Base-by-base conservation (phyloP, 805 yeast species). In the Candida hispaniensis region DNA sequence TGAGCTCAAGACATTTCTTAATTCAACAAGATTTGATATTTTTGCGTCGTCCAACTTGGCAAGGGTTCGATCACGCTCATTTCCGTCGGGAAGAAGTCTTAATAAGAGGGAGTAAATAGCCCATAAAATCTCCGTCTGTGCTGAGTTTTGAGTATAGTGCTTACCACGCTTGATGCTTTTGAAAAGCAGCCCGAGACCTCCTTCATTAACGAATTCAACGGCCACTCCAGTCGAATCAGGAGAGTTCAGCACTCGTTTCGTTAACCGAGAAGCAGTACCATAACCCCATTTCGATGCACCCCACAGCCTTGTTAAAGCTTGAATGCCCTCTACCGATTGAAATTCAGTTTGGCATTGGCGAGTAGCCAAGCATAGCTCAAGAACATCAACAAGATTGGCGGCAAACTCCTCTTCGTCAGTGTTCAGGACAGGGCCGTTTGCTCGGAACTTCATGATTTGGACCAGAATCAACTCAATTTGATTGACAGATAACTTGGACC, bases 241-340 rank as follows among this genome's bases (percentile, higher is more conserved):
- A 2, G 23, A 23, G 12, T 17, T 18, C 4, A 32, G 23, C 7
- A 28, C 36, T 5, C 18, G 13, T 21, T 17, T 22, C 22, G 24
- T 13, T 7, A 23, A 18, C 3, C 22, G 16, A 10, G 9, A 21
- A 10, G 36, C 27, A 13, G 17, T 20, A 12, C 18, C 24, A 12
- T 32, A 23, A 23, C 17, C n/a, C 36, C 36, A 32, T 14, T 24
- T 32, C n/a, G 28, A 21, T 6, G n/a, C 22, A 10, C 36, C 36
- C 5, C 36, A 13, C 15, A 32, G 9, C 9, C 14, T 32, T n/a
- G 24, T 22, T 28, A 32, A 23, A 4, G 36, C 36, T 6, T 32
- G 28, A 21, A 32, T 23, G 2, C 36, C 36, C n/a, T 32, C 36
- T 4, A 32, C 28, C 10, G 16, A 17, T 4, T 27, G 28, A 18